Base-by-base conservation (phyloP, 345 rosid species). In the Brassica napus region DNA sequence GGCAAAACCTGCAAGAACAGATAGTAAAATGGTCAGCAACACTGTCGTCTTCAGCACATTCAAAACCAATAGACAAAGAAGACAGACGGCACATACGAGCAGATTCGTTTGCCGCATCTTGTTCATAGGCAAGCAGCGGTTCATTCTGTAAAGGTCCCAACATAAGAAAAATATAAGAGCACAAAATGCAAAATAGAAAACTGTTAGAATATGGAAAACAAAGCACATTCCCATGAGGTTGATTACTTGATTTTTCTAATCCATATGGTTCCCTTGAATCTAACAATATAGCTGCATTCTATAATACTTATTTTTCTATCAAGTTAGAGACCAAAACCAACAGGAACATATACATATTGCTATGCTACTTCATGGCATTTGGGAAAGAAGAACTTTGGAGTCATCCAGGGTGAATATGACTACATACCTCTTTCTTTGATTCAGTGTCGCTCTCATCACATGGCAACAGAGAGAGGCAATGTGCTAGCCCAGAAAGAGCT, bases 381-480 rank as follows among this genome's bases (percentile, higher is more conserved):
- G 16, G 9, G 28, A 73, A 49, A 59, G 69, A 72, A 79, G 73
- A 72, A 57, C 10, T 65, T 72, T 72, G 34, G 24, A 6, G 21
- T 21, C 32, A 49, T 23, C 12, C 2, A 7, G 77, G 8, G 26
- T 21, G 68, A 44, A 35, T 67, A 16, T 47, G 49, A 59, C 4
- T 26, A 69, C 1, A 8, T 75, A 90, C 98, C 87, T 88, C 84
- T 71, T 80, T 83, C 55, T 58, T 63, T 28, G 82, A 66, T 67
- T 83, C 73, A 16, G 63, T 76, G 82, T 81, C 81, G 72, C 79
- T 73, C 71, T 79, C 83, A 39, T 84, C 78, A 73, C 82, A 76
- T 55, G 90, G 89, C 83, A 91, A 83, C 73, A 94, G 69, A 3
- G 90, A 89, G 74, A 95, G 83, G 86, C 98, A 95, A 73, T 76